These are phyloP conservation scores for Saturnispora sanitii DNA, from an alignment of 805 yeast genomes.

Conservation along the genomic window DNA sequence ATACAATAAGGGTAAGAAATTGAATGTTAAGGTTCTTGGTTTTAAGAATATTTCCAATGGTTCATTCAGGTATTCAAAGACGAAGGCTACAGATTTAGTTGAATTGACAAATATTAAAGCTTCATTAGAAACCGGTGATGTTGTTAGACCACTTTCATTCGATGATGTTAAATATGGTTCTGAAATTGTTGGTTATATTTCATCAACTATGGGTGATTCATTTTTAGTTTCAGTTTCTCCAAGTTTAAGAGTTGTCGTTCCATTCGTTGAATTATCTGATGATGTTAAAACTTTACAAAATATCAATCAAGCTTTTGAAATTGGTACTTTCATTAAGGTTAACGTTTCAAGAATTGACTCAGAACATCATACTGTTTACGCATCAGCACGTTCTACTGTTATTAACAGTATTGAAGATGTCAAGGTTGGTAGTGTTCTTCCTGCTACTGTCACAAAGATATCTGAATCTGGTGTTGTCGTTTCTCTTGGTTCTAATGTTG, in stretches of 20 bases:
- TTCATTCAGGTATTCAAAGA: constrained; percentile 50
- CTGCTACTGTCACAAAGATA: constrained; percentile 54
- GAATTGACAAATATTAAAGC: constrained; percentile 41
- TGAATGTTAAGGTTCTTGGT: constrained; percentile 66
- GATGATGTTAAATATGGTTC: constrained; percentile 41
- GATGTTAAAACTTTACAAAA: constrained; percentile 39
- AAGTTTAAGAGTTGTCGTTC: constrained; percentile 52
- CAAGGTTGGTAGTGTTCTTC: constrained; percentile 42
- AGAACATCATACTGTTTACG: constrained; percentile 32
- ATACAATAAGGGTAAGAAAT: constrained; percentile 47
- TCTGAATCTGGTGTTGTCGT: constrained; percentile 53
- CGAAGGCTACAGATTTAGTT: constrained; percentile 44
- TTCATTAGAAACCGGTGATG: constrained; percentile 29
- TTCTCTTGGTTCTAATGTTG: constrained; percentile 53
- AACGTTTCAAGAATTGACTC: constrained; percentile 44
- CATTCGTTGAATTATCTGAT: constrained; percentile 53
- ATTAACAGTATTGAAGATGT: constrained; percentile 39
- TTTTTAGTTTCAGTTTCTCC: constrained; percentile 68
- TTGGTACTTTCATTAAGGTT: constrained; percentile 62
- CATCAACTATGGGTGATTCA: constrained; percentile 49
- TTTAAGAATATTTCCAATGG: constrained; percentile 63
- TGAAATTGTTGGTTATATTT: constrained; percentile 46
- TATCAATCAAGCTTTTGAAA: constrained; percentile 50
- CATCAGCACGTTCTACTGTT: constrained; percentile 35
- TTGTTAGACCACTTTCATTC: constrained; percentile 26